A percentile compares a stretch with the other conserved stretches of the same genome.
phyloP scores from a whole-genome alignment of 805 yeast genomes.

The Priceomyces castillae region DNA sequence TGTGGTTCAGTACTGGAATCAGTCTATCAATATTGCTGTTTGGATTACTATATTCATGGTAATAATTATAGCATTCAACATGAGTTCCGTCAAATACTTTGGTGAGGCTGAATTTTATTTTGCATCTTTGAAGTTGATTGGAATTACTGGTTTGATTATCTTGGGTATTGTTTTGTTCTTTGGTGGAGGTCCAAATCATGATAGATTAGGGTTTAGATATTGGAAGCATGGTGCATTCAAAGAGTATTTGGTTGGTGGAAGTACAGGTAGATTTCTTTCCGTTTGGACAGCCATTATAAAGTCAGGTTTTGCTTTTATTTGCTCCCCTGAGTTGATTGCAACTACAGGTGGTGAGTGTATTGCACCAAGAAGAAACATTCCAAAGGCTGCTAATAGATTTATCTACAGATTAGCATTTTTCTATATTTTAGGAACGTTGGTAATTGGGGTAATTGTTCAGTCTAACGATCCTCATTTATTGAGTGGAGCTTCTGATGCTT shows the following conservation, averaged over 20 bases:
- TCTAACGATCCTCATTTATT: constrained; percentile 24
- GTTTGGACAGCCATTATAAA: constrained; percentile 61
- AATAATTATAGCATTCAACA: constrained; percentile 24
- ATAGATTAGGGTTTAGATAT: constrained; percentile 46
- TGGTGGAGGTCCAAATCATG: constrained; percentile 38
- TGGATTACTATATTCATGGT: constrained; percentile 37
- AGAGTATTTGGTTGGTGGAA: constrained; percentile 47
- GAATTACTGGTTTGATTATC: constrained; percentile 31
- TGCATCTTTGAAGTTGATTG: constrained; percentile 30
- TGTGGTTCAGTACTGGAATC: constrained; percentile 35
- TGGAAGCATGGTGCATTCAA: constrained; percentile 40
- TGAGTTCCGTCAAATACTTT: constrained; percentile 28
- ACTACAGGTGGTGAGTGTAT: constrained; percentile 58
- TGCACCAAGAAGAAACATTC: constrained; percentile 37
- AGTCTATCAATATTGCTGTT: constrained; percentile 28
- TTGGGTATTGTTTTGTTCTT: constrained; percentile 35
- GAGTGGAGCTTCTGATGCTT: constrained; percentile 39
- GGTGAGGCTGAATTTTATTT: constrained; percentile 40
- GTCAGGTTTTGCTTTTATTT: constrained; percentile 63
- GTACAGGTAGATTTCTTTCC: constrained; percentile 62
- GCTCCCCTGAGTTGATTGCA: constrained; percentile 64
- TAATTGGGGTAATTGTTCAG: constrained; percentile 38
- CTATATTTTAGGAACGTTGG: constrained; percentile 38
- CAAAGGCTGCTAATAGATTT: constrained; percentile 60
- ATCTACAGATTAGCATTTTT: constrained; percentile 48